Evolutionary conservation across 2,329 filamentous ascomycete genomes (phyloP), one percentile per base, ranked within the genome.

Genomic region (Knoxdaviesia capensis): DNA sequence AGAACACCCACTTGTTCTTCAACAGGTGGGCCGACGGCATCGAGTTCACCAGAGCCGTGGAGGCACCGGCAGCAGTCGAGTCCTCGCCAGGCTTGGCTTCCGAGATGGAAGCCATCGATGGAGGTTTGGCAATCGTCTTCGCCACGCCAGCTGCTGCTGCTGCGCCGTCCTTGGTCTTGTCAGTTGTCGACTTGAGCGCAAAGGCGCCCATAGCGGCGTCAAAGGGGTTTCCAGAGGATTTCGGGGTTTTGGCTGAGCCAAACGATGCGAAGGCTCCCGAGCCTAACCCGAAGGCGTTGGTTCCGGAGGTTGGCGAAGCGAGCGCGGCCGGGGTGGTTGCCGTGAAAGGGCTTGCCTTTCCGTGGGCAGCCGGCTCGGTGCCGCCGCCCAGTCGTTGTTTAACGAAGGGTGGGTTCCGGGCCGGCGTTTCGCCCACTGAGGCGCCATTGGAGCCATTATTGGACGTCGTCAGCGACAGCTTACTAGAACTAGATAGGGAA

Each of bases 251-350:
- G 33, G 73, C 71, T 32, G 80, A 74, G 29, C 88, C 87, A 59
- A 63, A 63, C n/a, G 87, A 92, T 35, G 88, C 88, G 58, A 98
- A 98, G 43, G 90, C 90, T 51, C 90, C 90, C 11, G 85, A 92
- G 36, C 90, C 90, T 46, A 98, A 67, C 41, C 86, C 87, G 61
- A 98, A 98, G 45, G 88, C 87, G 53, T 80, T 87, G 43, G 83
- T 84, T 51, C 72, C 72, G 42, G 74, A 70, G 8, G 80, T 84
- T 9, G 86, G 84, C 7, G 85, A 79, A 70, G 43, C 86, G 65
- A 44, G 73, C 74, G 44, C 71, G 74, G 46, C 73, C 76, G 52
- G 80, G 74, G 80, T 78, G 40, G 82, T 76, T 50, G 82, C 73
- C 51, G 75, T 67, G 65, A 94, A 88, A 29, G 85, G 80, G 59